Evolutionary conservation across 352 stramenopile species (phyloP).

Genomic region (Plasmopara viticola): DNA sequence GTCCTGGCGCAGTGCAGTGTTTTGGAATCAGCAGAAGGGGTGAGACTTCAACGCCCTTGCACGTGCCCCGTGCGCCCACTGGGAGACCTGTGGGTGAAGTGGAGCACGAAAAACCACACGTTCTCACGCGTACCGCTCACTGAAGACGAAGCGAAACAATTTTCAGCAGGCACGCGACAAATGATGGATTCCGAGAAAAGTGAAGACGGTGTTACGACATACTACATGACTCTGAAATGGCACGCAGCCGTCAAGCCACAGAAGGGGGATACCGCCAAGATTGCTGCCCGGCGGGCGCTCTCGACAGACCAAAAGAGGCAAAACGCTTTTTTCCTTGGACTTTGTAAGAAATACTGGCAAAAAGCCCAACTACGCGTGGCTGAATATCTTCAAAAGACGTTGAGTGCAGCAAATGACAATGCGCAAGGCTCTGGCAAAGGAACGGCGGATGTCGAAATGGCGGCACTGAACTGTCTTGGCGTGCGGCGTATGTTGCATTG

Average conservation of each 20-base stretch:
- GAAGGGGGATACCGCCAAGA: slow-evolving; percentile 82
- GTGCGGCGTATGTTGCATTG: slow-evolving; percentile 71
- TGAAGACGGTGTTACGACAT: slow-evolving; percentile 38
- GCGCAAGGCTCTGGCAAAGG: slow-evolving; percentile 13
- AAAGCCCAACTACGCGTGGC: slow-evolving; percentile 64
- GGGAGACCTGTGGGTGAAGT: slow-evolving; percentile 75
- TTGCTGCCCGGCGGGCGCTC: slow-evolving; percentile 55
- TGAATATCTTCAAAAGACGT: slow-evolving; percentile 63
- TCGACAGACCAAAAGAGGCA: slow-evolving; percentile 72
- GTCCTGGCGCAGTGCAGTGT: slow-evolving; percentile 71
- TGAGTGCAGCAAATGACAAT: slow-evolving; percentile 21
- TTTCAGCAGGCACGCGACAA: slow-evolving; percentile 67
- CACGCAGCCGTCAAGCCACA: slow-evolving; percentile 73
- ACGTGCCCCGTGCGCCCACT: slow-evolving; percentile 68
- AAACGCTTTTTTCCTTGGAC: slow-evolving; percentile 62
- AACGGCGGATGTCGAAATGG: slow-evolving; percentile 42
- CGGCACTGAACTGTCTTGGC: slow-evolving; percentile 52
- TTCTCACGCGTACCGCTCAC: slow-evolving; percentile 58
- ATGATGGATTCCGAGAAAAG: slow-evolving; percentile 69
- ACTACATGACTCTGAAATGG: slow-evolving; percentile 84
- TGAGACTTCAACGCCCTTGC: slow-evolving; percentile 62
- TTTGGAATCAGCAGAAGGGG: slow-evolving; percentile 45
- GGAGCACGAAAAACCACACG: slow-evolving; percentile 71
- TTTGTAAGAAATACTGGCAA: slow-evolving; percentile 74
- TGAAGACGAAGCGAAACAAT: slow-evolving; percentile 52